Conservation (phyloP, 805 yeast species). For the Scheffersomyces stipitis region DNA sequence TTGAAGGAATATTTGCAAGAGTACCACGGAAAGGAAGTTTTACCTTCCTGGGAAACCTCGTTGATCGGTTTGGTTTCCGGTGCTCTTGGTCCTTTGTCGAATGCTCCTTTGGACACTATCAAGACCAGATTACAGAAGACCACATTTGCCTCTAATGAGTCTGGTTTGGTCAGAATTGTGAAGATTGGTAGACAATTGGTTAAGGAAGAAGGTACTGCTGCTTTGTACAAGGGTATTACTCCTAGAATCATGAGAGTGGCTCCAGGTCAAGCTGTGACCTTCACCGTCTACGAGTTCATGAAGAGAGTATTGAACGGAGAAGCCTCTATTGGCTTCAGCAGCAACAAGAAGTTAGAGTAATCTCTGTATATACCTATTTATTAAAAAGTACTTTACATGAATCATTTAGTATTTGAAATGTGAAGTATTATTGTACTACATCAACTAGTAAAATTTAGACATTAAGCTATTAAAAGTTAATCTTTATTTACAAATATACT, state of each 20-base stretch:
- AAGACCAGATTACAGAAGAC: constrained; percentile 96
- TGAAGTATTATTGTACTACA: too few relatives aligned
- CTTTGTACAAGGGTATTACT: constrained; percentile 91
- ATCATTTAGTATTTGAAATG: too few relatives aligned
- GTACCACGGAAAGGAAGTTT: constrained; percentile 52
- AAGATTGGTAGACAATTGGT: constrained; percentile 80
- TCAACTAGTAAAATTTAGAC: too few relatives aligned
- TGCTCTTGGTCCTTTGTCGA: constrained; percentile 96
- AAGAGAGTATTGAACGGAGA: constrained; percentile 56
- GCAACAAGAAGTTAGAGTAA: constrained; percentile 18
- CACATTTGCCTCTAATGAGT: constrained; percentile 61
- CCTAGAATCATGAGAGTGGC: constrained; percentile 99
- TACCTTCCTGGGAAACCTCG: constrained; percentile 95
- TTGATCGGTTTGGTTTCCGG: constrained; percentile 89
- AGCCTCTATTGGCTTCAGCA: constrained; percentile 11
- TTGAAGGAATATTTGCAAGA: constrained; percentile 70
- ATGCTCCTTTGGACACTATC: constrained; percentile 96
- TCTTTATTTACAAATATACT: too few relatives aligned
- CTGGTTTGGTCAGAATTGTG: constrained; percentile 74
- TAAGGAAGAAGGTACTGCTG: constrained; percentile 76
- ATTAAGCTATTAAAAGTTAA: too few relatives aligned
- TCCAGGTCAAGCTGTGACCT: constrained; percentile 98
- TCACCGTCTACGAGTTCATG: constrained; percentile 92
- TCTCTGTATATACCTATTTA: too few relatives aligned
- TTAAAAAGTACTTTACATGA: too few relatives aligned